Evolutionary conservation across 2,329 filamentous ascomycete genomes (phyloP).

Genomic region (Furcasterigmium furcatum): DNA sequence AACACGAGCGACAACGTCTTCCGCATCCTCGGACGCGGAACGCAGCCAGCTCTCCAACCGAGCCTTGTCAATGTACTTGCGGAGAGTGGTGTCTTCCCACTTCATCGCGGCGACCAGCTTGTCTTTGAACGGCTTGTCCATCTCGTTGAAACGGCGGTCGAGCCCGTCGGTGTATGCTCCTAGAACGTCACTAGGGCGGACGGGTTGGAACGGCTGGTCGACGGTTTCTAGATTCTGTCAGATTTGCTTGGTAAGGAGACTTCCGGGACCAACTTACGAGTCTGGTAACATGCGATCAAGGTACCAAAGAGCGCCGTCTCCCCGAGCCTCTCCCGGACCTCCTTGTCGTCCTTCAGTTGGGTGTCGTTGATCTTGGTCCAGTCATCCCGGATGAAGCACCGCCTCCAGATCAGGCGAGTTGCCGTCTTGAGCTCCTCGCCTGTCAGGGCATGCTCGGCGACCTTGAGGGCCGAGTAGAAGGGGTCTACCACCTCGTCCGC

Average conservation of each 20-base stretch:
- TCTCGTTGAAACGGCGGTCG: constrained; percentile 55
- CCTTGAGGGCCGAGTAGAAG: constrained; percentile 72
- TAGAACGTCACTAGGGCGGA: constrained; percentile 50
- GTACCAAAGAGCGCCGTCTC: constrained; percentile 68
- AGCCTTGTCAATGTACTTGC: constrained; percentile 62
- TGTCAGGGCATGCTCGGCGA: constrained; percentile 51
- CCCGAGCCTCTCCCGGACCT: constrained; percentile 59
- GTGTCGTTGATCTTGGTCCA: constrained; percentile 81
- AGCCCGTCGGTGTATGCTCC: constrained; percentile 61
- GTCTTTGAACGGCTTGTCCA: constrained; percentile 61
- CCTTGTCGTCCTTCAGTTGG: constrained; percentile 66
- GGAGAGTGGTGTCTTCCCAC: constrained; percentile 66
- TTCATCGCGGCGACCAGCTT: constrained; percentile 70
- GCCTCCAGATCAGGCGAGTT: constrained; percentile 74
- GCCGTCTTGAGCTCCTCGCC: constrained; percentile 57
- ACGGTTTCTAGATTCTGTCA: constrained; percentile 36
- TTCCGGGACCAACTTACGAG: constrained; percentile 50
- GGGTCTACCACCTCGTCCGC: constrained; percentile 58
- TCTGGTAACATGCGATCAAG: constrained; percentile 59
- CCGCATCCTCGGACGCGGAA: constrained; percentile 32
- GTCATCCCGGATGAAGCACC: constrained; percentile 79
- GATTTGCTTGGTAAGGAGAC: constrained; percentile 6
- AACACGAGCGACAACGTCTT: constrained; percentile 25
- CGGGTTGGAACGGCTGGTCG: constrained; percentile 37
- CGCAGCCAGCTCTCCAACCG: constrained; percentile 67